A percentile compares a stretch with the other conserved stretches of the same genome.
These are phyloP conservation scores for Amesomyces nigricolor DNA, from an alignment of 2,329 filamentous ascomycete species.

Conservation along the genomic window DNA sequence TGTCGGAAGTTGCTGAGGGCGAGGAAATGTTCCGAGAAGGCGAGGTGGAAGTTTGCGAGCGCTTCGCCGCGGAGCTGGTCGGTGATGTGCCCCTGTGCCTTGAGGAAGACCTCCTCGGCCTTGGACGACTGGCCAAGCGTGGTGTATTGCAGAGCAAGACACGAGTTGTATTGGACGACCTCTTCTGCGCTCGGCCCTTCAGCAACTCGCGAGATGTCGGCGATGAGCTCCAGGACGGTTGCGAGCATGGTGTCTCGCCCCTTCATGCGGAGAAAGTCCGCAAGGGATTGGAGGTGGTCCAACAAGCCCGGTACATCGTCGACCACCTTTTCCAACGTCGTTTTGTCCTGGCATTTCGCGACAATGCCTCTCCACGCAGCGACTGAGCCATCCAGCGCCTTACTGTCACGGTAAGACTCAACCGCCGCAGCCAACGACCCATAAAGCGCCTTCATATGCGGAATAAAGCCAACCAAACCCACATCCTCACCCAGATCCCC, in stretches of 20 bases:
- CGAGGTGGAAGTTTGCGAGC: slow-evolving; percentile 56
- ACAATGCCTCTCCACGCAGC: slow-evolving; percentile 42
- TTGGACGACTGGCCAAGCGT: slow-evolving; percentile 47
- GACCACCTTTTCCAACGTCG: slow-evolving; percentile 40
- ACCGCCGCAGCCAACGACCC: slow-evolving; percentile 41
- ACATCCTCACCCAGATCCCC: slow-evolving; percentile 41
- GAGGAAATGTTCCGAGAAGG: slow-evolving; percentile 68
- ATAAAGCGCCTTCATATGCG: slow-evolving; percentile 44
- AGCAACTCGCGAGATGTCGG: slow-evolving; percentile 37
- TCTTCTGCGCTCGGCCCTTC: slow-evolving; percentile 33
- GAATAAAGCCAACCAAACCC: slow-evolving; percentile 40
- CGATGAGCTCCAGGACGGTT: slow-evolving; percentile 42
- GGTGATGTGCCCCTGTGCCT: slow-evolving; percentile 48
- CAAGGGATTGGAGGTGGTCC: slow-evolving; percentile 45
- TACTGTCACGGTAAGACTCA: slow-evolving; percentile 34
- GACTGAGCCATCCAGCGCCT: slow-evolving; percentile 34
- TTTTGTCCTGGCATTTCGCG: slow-evolving; percentile 34
- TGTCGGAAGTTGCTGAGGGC: slow-evolving; percentile 60
- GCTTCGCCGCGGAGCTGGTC: slow-evolving; percentile 35
- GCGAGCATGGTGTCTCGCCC: slow-evolving; percentile 45
- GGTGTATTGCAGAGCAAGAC: slow-evolving; percentile 49
- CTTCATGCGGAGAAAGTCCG: slow-evolving; percentile 47
- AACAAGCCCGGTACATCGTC: slow-evolving; percentile 47
- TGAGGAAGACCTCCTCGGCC: slow-evolving; percentile 50
- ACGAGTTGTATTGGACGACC: slow-evolving; percentile 42